Evolutionary conservation across 306 rosid genomes (phyloP).

Genomic region (Medicago lupulina): DNA sequence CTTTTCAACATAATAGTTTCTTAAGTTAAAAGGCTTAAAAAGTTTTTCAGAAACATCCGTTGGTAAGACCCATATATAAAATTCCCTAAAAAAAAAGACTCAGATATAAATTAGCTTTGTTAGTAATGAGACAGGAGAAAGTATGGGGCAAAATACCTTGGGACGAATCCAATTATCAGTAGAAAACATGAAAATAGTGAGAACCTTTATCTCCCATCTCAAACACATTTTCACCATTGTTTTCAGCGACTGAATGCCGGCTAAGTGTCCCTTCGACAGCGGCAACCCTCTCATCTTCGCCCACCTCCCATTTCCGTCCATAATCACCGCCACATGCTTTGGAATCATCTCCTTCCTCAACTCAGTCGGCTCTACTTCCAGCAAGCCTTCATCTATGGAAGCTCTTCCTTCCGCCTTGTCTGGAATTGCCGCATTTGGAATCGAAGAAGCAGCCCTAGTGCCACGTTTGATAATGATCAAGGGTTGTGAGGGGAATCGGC

Average conservation of each 20-base stretch:
- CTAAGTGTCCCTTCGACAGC: conserved; percentile 58
- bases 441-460: neutral
- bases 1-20: no score
- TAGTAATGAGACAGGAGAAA: no score
- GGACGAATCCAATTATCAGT: conserved; percentile 77
- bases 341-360: conserved; percentile 59
- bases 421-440: conserved; percentile 16
- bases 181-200: conserved; percentile 71
- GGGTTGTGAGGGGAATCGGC: neutral
- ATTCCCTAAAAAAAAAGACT: no score
- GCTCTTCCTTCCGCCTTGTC: conserved; percentile 27
- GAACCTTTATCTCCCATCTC: conserved; percentile 72
- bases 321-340: conserved; percentile 84
- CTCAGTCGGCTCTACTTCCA: conserved; percentile 36
- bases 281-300: conserved; percentile 57
- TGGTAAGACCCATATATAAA: no score
- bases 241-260: conserved; percentile 59
- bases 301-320: conserved; percentile 89
- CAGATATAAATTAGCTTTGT: no score
- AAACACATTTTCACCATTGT: conserved; percentile 51
- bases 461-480: neutral
- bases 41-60: no score
- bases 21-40: no score
- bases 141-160: no score
- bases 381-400: neutral